Percentiles rank a stretch among this genome's conserved stretches.
These are phyloP conservation scores for Kodamaea kaohsiungensis DNA, from an alignment of 805 yeast genomes.

Conservation along the genomic window DNA sequence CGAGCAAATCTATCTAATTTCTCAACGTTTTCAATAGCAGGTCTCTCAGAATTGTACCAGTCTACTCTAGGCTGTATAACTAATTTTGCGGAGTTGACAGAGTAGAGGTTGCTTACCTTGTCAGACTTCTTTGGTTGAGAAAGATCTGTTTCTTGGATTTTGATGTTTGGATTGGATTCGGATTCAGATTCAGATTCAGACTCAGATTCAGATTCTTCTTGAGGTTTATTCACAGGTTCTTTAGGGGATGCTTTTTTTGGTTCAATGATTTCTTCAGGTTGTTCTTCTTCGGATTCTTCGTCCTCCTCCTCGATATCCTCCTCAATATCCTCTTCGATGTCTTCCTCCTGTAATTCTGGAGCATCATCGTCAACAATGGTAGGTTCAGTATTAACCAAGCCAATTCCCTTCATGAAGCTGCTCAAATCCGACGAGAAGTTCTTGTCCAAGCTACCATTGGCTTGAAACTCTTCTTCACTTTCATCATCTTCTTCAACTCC, in stretches of 20 bases:
- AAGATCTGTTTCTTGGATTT: slow-evolving; percentile 12
- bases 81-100: slow-evolving; percentile 59
- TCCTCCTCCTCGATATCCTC: slow-evolving; percentile 28
- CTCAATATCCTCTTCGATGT: slow-evolving; percentile 36
- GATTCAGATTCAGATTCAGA: slow-evolving; percentile 1
- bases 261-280: slow-evolving; percentile 13
- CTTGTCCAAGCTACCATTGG: slow-evolving; percentile 40
- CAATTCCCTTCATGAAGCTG: slow-evolving; percentile 65
- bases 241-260: slow-evolving; percentile 11
- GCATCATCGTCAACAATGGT: slow-evolving; percentile 28
- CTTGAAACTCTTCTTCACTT: slow-evolving; percentile 51
- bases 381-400: slow-evolving; percentile 47
- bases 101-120: slow-evolving; percentile 38
- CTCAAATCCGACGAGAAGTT: slow-evolving; percentile 55
- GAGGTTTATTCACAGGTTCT: neutral
- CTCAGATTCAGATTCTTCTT: neutral
- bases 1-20: slow-evolving; percentile 54
- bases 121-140: slow-evolving; percentile 20
- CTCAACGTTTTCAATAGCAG: slow-evolving; percentile 27
- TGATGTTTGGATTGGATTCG: slow-evolving; percentile 4
- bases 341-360: slow-evolving; percentile 15
- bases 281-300: slow-evolving; percentile 21
- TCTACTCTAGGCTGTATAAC: slow-evolving; percentile 62
- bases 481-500: slow-evolving; percentile 54
- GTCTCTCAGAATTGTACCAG: slow-evolving; percentile 61